Conservation (phyloP, 192 early-diverging fungal species). For the Chytriomyces hyalinus region DNA sequence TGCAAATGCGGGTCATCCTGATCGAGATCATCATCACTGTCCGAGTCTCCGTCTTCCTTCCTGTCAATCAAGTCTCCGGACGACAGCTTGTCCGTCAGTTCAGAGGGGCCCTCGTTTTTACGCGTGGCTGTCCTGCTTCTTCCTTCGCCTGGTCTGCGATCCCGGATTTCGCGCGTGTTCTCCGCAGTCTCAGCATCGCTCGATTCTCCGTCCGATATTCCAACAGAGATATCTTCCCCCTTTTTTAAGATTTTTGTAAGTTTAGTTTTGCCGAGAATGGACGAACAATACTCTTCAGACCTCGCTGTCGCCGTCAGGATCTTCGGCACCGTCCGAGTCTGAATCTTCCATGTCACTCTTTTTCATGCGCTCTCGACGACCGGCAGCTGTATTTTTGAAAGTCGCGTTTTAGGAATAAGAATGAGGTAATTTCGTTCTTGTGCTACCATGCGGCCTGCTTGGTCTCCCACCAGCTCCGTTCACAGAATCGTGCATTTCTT, state of each 20-base stretch:
- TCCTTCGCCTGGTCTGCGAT: slow-evolving; percentile 1
- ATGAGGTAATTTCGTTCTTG: too few relatives aligned
- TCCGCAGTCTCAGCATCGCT: not conserved
- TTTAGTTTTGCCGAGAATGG: too few relatives aligned
- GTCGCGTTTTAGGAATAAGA: too few relatives aligned
- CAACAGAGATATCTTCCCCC: not conserved
- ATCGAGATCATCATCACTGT: slow-evolving; percentile 27
- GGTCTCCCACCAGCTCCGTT: not conserved
- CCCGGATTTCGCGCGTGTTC: not conserved
- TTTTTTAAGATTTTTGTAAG: not conserved
- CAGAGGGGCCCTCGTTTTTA: not conserved
- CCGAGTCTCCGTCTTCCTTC: slow-evolving; percentile 12
- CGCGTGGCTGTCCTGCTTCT: not conserved
- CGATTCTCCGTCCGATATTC: not conserved
- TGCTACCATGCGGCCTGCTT: slow-evolving; percentile 12
- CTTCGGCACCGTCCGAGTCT: slow-evolving; percentile 21
- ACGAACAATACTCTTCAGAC: not conserved
- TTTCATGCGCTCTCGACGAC: slow-evolving; percentile 5
- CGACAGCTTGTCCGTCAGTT: not conserved
- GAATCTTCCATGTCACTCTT: slow-evolving; percentile 11
- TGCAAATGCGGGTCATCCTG: slow-evolving; percentile 30
- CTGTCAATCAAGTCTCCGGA: slow-evolving; percentile 3
- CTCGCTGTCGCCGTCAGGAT: not conserved
- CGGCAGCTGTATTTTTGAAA: not conserved
- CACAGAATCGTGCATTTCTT: slow-evolving; percentile 43